Conservation (phyloP, 495 filamentous ascomycete species). For the Trichocladium uniseriatum region DNA sequence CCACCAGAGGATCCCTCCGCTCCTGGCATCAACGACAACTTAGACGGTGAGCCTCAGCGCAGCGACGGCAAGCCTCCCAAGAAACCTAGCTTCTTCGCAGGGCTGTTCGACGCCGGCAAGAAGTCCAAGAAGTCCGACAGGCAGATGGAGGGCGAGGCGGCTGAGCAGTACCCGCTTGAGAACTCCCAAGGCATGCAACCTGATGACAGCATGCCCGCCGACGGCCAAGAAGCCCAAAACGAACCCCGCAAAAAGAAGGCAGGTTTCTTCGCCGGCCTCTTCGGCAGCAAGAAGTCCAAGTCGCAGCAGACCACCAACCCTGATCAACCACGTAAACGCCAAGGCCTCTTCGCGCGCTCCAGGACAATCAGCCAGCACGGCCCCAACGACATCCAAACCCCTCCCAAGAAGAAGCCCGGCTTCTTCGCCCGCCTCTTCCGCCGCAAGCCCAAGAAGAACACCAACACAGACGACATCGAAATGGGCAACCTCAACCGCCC, state of each 20-base stretch:
- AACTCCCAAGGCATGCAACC: background rate
- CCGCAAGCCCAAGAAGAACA: constrained; percentile 5
- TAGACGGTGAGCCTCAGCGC: background rate
- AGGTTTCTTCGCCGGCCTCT: background rate
- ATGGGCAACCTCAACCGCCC: constrained; percentile 2
- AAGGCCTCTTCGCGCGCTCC: background rate
- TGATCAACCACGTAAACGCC: background rate
- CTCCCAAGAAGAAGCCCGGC: background rate
- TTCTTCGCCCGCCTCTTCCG: constrained; percentile 4
- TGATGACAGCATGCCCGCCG: background rate
- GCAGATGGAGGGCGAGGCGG: too few relatives aligned
- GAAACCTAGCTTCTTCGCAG: background rate
- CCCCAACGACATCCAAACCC: background rate
- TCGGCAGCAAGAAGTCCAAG: background rate
- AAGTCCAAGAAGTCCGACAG: too few relatives aligned
- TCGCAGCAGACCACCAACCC: background rate
- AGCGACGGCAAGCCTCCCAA: background rate
- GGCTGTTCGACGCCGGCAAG: too few relatives aligned
- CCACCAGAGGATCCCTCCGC: too few relatives aligned
- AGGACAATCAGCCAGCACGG: background rate
- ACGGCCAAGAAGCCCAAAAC: background rate
- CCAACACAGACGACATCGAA: constrained; percentile 3
- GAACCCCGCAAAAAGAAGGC: background rate
- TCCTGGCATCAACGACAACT: too few relatives aligned
- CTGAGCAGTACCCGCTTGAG: background rate